Conservation (phyloP, 2,329 filamentous ascomycete species). For the Dendryphion nanum region DNA sequence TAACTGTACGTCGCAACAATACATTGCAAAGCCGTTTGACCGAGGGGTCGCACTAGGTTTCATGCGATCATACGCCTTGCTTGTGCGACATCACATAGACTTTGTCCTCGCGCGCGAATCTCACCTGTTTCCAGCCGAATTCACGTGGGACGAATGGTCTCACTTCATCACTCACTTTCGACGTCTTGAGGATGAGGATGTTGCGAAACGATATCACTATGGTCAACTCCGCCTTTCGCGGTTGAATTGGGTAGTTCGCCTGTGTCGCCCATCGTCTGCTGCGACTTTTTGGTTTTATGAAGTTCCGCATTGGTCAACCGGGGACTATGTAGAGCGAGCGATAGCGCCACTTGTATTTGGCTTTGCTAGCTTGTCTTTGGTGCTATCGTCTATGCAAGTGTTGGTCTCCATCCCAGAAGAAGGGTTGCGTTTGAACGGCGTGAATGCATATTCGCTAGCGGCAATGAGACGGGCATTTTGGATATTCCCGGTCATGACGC, state of each 20-base stretch:
- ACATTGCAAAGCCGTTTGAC: conserved; percentile 1
- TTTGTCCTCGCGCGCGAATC: conserved; percentile 7
- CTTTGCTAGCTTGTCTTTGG: conserved; percentile 8
- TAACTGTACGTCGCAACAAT: not conserved
- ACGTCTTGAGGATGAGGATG: conserved; percentile 21
- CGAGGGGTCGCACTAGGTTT: conserved; percentile 7
- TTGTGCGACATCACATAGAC: conserved; percentile 6
- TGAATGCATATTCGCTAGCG: conserved; percentile 1
- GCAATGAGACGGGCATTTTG: conserved; percentile 6
- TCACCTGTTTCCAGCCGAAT: conserved; percentile 4
- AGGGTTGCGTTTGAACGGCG: conserved; percentile 1
- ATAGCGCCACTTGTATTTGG: conserved; percentile 6
- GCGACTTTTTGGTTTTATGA: conserved; percentile 4
- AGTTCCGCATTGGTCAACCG: conserved; percentile 4
- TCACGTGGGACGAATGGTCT: conserved; percentile 7
- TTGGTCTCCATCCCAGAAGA: conserved; percentile 6
- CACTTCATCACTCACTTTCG: conserved; percentile 7
- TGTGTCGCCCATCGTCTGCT: conserved; percentile 5
- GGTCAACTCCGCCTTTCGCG: conserved; percentile 47
- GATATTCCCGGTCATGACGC: conserved; percentile 9
- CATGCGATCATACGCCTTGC: conserved; percentile 7
- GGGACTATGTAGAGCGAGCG: conserved; percentile 4
- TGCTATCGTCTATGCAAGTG: conserved; percentile 10
- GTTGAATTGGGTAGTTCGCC: conserved; percentile 39
- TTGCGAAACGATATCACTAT: conserved; percentile 44